Evolutionary conservation across 169 alveolate genomes (phyloP).

Genomic region (Plasmodium adleri): DNA sequence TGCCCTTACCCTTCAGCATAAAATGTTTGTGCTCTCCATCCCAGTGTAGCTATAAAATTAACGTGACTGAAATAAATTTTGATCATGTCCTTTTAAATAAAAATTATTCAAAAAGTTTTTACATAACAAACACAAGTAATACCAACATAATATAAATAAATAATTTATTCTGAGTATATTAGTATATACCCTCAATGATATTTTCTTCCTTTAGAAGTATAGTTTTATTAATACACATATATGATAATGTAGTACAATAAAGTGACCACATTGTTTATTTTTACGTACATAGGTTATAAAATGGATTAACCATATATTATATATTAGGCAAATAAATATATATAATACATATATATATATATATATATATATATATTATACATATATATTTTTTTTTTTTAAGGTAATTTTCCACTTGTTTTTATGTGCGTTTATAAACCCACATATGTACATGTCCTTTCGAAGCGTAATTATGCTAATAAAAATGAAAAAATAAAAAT

Average conservation of each 20-base stretch:
- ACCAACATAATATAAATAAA: background rate
- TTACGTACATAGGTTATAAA: too few species aligned
- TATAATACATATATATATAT: too few species aligned
- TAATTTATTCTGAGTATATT: too few species aligned
- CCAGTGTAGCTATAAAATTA: slow-evolving; percentile 25
- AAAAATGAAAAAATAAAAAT: slow-evolving; percentile 47
- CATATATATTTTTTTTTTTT: background rate
- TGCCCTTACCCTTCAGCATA: slow-evolving; percentile 12
- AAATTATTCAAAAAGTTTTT: slow-evolving; percentile 38
- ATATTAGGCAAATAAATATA: too few species aligned
- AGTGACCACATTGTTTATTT: too few species aligned
- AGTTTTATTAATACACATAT: background rate
- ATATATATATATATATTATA: too few species aligned
- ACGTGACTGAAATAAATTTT: slow-evolving; percentile 29
- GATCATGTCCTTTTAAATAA: slow-evolving; percentile 47
- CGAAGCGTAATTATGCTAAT: slow-evolving; percentile 34
- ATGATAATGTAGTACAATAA: too few species aligned
- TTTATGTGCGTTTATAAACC: slow-evolving; percentile 54
- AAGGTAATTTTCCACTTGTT: slow-evolving; percentile 35
- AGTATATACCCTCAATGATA: too few species aligned
- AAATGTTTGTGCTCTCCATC: slow-evolving; percentile 26
- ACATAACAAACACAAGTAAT: slow-evolving; percentile 51
- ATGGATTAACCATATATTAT: too few species aligned
- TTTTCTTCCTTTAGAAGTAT: background rate
- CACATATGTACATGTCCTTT: slow-evolving; percentile 20